Conservation (phyloP, 1,139 yeast genomes). For the Candida sojae region DNA sequence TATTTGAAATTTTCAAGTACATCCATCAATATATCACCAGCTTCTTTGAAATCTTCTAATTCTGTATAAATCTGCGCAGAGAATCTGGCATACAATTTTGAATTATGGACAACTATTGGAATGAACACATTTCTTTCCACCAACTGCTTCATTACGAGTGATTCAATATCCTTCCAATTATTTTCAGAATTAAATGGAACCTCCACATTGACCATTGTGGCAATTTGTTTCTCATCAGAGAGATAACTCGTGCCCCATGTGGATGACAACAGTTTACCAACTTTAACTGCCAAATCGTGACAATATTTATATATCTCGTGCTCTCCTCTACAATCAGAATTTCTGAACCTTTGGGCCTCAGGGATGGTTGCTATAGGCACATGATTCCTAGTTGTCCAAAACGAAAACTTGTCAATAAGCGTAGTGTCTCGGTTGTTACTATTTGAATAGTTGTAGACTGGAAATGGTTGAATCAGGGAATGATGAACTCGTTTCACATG, state of each 20-base stretch:
- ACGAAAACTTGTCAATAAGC: slow-evolving; percentile 39
- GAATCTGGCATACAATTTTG: slow-evolving; percentile 48
- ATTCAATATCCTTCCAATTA: slow-evolving; percentile 12
- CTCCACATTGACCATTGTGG: slow-evolving; percentile 36
- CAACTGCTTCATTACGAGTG: slow-evolving; percentile 7
- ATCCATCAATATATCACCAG: slow-evolving; percentile 29
- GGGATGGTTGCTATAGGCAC: slow-evolving; percentile 27
- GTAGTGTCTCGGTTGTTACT: slow-evolving; percentile 24
- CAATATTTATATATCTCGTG: slow-evolving; percentile 51
- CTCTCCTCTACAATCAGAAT: slow-evolving; percentile 64
- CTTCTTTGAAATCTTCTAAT: slow-evolving; percentile 50
- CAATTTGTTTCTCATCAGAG: slow-evolving; percentile 29
- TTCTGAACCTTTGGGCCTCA: slow-evolving; percentile 52
- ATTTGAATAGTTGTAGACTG: slow-evolving; percentile 42
- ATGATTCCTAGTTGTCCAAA: slow-evolving; percentile 36
- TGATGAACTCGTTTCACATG: slow-evolving; percentile 60
- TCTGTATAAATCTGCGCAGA: slow-evolving; percentile 64
- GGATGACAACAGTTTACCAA: slow-evolving; percentile 34
- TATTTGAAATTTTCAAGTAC: background rate
- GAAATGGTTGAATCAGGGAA: slow-evolving; percentile 53
- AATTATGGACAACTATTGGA: slow-evolving; percentile 46
- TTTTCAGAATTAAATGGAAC: slow-evolving; percentile 30
- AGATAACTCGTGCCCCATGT: slow-evolving; percentile 35
- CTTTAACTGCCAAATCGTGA: slow-evolving; percentile 41
- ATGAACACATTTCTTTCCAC: slow-evolving; percentile 40